Conservation (phyloP, 1,284 basidiomycete genomes). For the Stereum hirsutum region DNA sequence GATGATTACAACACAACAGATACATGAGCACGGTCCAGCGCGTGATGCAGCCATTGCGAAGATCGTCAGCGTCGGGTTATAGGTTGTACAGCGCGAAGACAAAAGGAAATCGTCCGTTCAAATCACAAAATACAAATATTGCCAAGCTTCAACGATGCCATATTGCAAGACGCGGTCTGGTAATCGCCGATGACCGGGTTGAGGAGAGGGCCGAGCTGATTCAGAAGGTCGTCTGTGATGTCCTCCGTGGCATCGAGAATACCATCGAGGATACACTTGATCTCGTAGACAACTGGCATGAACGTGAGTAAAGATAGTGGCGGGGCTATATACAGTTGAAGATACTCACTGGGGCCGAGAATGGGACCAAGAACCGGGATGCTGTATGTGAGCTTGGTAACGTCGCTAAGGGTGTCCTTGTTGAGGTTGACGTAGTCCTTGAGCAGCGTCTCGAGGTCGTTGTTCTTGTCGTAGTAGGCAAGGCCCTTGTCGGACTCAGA, state of each 20-base stretch:
- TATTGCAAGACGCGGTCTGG: conserved; percentile 15
- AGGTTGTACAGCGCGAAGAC: conserved; percentile 7
- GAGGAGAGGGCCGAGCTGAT: conserved; percentile 27
- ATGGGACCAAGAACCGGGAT: conserved; percentile 37
- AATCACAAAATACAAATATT: conserved; percentile 16
- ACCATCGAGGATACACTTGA: conserved; percentile 39
- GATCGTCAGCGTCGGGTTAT: conserved; percentile 12
- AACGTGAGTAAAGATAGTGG: conserved; percentile 3
- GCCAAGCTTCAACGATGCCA: conserved; percentile 13
- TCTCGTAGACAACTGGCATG: conserved; percentile 30
- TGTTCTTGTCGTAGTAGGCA: conserved; percentile 37
- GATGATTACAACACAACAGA: conserved; percentile 14
- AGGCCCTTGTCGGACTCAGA: conserved; percentile 42
- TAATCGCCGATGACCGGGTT: conserved; percentile 16
- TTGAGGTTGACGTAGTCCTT: conserved; percentile 37
- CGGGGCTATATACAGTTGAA: neutral
- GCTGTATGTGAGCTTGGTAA: conserved; percentile 22
- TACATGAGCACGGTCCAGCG: conserved; percentile 18
- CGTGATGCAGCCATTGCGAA: conserved; percentile 11
- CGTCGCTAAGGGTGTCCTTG: conserved; percentile 32
- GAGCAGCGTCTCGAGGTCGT: conserved; percentile 36
- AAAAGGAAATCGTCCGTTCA: neutral
- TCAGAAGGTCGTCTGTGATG: conserved; percentile 36
- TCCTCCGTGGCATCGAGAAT: conserved; percentile 39
- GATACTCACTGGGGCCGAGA: conserved; percentile 44